Base-by-base conservation (phyloP, 306 rosid species). In the Citrullus mucosospermus region DNA sequence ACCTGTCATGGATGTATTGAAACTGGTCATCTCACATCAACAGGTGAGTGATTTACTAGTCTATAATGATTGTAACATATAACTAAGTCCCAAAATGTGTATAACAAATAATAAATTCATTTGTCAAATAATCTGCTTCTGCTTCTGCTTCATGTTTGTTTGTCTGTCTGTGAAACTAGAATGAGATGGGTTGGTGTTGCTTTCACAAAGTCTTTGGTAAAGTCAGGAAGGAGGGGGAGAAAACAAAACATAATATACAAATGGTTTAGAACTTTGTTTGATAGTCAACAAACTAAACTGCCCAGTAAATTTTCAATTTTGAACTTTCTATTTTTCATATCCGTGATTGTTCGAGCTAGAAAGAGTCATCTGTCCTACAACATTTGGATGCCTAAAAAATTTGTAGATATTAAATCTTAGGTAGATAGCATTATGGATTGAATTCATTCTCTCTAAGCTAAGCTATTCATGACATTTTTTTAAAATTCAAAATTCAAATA, bases 1-100 rank as follows among this genome's bases (percentile, higher is more conserved):
- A 93, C 81, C 78, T 93, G 82, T 90, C 96, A 20, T 93, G 98
- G 97, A 88, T 93, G 96, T 88, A 82, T 79, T 93, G 88, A 92
- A 44, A 71, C 58, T 14, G 14, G 57, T 57, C 44, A 6, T 66
- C 51, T 38, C 73, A 38, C 46, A 30, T 63, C 46, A 63, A 17
- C 6, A 63, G 46, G 20, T 63, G 71, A 63, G 9, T 66, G 16
- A 66, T 66, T 18, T 15, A 13, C 41, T 9, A 25, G 28, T 25
- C 28, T 25, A 17, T 66, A 34, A 39, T 38, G 30, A 38, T 16
- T 38, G 50, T 66, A 66, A 66, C 3, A 18, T 61, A 6, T 48
- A 48, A 48, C 17, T 28, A 30, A 32, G 41, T 11, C 15, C 44
- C 44, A 34, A 32, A 34, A 12, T 48, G 54, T 63, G 20, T 14